A percentile compares a stretch with the other conserved stretches of the same genome.
phyloP scores from a whole-genome alignment of 805 yeast species.

The Millerozyma acaciae region DNA sequence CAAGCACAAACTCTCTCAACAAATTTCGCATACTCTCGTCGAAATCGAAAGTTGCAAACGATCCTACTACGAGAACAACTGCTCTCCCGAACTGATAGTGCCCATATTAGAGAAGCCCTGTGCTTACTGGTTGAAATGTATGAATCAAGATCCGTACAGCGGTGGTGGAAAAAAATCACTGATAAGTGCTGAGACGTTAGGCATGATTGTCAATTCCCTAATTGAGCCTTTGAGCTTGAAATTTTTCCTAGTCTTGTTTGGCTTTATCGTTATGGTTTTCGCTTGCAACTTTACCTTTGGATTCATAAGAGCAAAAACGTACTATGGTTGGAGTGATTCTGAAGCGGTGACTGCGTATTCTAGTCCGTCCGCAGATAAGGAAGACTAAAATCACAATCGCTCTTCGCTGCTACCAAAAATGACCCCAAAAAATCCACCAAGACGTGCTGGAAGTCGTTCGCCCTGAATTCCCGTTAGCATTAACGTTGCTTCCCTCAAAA shows the following conservation, averaged over 20 bases:
- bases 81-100: conserved; percentile 50
- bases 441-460: too few species aligned
- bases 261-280: conserved; percentile 47
- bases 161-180: conserved; percentile 47
- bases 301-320: conserved; percentile 53
- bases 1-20: conserved; percentile 44
- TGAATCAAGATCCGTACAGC: conserved; percentile 53
- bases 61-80: conserved; percentile 51
- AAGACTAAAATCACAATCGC: too few species aligned
- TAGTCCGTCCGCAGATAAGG: too few species aligned
- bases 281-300: conserved; percentile 65
- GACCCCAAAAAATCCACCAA: too few species aligned
- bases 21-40: conserved; percentile 40
- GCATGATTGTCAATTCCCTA: conserved; percentile 56
- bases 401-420: too few species aligned
- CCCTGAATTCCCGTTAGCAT: too few species aligned
- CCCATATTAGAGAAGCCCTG: conserved; percentile 61
- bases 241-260: conserved; percentile 44
- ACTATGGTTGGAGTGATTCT: conserved; percentile 36
- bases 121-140: conserved; percentile 60
- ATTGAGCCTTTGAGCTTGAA: conserved; percentile 67
- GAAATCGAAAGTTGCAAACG: conserved; percentile 54
- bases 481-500: too few species aligned
- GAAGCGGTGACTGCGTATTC: neutral
- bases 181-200: conserved; percentile 60